Evolutionary conservation across 2,329 filamentous ascomycete genomes (phyloP), one percentile per base, ranked within the genome.

Genomic region (Talaromyces albobiverticillius): DNA sequence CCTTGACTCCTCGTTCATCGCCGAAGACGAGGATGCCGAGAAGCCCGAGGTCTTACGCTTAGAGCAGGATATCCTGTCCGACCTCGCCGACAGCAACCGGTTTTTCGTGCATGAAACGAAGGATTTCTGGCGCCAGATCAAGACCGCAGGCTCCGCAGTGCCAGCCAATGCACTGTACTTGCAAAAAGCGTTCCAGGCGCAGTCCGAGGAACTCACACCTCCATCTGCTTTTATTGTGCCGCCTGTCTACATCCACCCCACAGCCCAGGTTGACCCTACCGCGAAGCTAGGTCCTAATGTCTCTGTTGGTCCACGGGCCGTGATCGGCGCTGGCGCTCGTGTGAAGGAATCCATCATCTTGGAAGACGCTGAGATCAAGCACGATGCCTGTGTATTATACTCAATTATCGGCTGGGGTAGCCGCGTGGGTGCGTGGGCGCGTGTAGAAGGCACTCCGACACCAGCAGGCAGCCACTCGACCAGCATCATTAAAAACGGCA

Each of bases 51-150:
- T 96, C 47, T 88, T 99, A 63, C 89, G 94, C 51, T 82, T 99
- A 54, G 94, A 99, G 78, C 94, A 97, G 77, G 94, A 99, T 70
- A 96, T 97, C 50, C 82, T 99, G 56, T 88, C 91, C 49, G 93
- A 97, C 67, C 85, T 97, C 67, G 93, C 94, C 58, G 94, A 97
- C 75, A 96, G 85, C 82, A 94, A 95, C 77, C 90, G 94, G 73
- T 99, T 99, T 80, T 97, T 91, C 75, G 94, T 97, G 29, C 89
- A 96, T 72, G 94, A 99, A 79, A 97, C 93, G 61, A 95, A 95
- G 78, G 94, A 97, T 73, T 99, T 99, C 75, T 99, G 94, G 94
- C 90, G 94, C 64, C 94, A 99, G 80, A 97, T 99, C 83, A 99
- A 99, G 83, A 96, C 94, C 1, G 94, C 94, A 57, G 94, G 94